Conservation (phyloP, 495 filamentous ascomycete genomes). For the Neurospora sp. region DNA sequence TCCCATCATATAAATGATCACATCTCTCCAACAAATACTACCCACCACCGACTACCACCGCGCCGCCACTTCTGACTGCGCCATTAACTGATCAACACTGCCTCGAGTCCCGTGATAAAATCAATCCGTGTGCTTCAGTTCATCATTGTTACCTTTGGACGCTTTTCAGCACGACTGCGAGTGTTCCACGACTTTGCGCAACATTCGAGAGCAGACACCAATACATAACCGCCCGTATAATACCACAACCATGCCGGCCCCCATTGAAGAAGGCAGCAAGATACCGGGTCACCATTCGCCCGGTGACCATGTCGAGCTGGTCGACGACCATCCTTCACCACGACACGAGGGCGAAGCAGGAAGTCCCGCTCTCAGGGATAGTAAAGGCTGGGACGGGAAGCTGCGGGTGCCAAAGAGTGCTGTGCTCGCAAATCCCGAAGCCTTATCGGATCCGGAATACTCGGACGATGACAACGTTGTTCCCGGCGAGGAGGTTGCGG, state of each 20-base stretch:
- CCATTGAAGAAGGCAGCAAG: conserved; percentile 22
- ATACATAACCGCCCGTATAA: neutral
- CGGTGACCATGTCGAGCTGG: conserved; percentile 29
- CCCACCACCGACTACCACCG: neutral
- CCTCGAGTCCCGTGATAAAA: neutral
- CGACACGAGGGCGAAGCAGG: conserved; percentile 27
- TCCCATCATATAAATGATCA: neutral
- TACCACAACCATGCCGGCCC: conserved; percentile 23
- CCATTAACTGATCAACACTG: neutral
- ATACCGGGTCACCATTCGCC: conserved; percentile 15
- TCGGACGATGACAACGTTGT: conserved; percentile 70
- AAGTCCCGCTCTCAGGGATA: conserved; percentile 40
- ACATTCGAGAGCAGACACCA: neutral
- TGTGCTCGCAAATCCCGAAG: conserved; percentile 63
- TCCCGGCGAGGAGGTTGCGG: conserved; percentile 62
- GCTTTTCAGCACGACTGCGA: neutral
- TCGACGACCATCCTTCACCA: conserved; percentile 27
- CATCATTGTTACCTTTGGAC: neutral
- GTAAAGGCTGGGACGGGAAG: conserved; percentile 92
- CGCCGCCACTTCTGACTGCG: neutral
- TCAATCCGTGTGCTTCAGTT: neutral
- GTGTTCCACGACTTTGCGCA: neutral
- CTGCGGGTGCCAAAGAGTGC: conserved; percentile 57
- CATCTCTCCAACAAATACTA: neutral
- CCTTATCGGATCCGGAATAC: conserved; percentile 71